Evolutionary conservation across 164 flowering plant species (phyloP).

Genomic region (Annona cherimola): DNA sequence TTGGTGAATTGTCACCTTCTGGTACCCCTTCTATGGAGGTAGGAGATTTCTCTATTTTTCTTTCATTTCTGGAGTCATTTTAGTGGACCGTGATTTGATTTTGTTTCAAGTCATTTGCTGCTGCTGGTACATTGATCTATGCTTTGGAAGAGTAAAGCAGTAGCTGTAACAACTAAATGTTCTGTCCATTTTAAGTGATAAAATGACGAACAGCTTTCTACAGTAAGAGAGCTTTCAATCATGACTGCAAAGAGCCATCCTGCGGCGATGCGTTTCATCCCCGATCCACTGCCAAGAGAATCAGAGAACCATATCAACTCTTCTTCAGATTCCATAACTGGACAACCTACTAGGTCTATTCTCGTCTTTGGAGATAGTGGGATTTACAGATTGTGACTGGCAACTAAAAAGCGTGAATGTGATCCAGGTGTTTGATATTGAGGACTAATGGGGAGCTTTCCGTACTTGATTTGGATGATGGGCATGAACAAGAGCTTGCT

Average conservation of each 20-base stretch:
- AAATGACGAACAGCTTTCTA: slow-evolving; percentile 99
- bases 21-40: slow-evolving; percentile 81
- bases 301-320: slow-evolving; percentile 30
- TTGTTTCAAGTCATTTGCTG: not conserved
- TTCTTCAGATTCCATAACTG: slow-evolving; percentile 27
- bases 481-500: slow-evolving; percentile 84
- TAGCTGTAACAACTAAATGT: slow-evolving; percentile 18
- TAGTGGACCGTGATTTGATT: slow-evolving; percentile 1
- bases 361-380: slow-evolving; percentile 6
- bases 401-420: slow-evolving; percentile 14
- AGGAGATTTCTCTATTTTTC: slow-evolving; percentile 15
- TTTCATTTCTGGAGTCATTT: slow-evolving; percentile 2
- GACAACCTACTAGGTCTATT: slow-evolving; percentile 70
- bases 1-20: slow-evolving; percentile 76
- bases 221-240: slow-evolving; percentile 99
- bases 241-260: slow-evolving; percentile 98
- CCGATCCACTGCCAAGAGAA: slow-evolving; percentile 61
- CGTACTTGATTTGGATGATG: slow-evolving; percentile 93
- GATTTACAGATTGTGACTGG: not conserved
- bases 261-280: slow-evolving; percentile 91
- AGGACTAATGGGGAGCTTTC: slow-evolving; percentile 92
- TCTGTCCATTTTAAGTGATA: slow-evolving; percentile 73
- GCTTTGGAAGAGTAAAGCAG: slow-evolving; percentile 10
- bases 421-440: slow-evolving; percentile 75
- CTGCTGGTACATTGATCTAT: slow-evolving; percentile 6